Percentiles rank a stretch among this genome's conserved stretches.
These are phyloP conservation scores for Rhipidocladum racemiflorum DNA, from an alignment of 176 grass and related monocot genomes.

Conservation along the genomic window DNA sequence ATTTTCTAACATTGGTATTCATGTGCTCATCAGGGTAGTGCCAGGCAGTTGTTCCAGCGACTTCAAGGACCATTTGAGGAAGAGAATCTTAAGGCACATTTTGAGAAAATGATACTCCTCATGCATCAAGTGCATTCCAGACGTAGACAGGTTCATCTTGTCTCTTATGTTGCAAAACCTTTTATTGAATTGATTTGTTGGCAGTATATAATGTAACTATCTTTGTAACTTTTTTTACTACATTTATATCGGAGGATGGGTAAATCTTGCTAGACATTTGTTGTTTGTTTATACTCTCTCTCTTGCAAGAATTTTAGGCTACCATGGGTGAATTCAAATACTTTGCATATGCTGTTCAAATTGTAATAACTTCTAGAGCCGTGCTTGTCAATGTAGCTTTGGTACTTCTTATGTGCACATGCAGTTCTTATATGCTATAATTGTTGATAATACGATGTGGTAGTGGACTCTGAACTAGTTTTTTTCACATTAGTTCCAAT, in stretches of 20 bases:
- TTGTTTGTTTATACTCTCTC: conserved; percentile 2
- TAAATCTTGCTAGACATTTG: neutral
- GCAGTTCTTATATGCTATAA: conserved; percentile 1
- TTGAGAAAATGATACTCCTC: conserved; percentile 83
- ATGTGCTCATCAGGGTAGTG: conserved; percentile 66
- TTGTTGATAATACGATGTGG: conserved; percentile 1
- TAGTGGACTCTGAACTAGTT: conserved; percentile 1
- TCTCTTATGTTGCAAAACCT: conserved; percentile 1
- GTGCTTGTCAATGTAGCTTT: conserved; percentile 16
- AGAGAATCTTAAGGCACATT: conserved; percentile 86
- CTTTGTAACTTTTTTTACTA: neutral
- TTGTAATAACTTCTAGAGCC: neutral
- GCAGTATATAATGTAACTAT: neutral
- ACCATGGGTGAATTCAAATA: neutral
- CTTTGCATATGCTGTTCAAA: neutral
- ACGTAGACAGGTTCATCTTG: conserved; percentile 62
- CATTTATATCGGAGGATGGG: neutral
- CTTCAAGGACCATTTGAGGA: conserved; percentile 87
- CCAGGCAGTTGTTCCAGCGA: conserved; percentile 79
- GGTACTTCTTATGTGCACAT: neutral
- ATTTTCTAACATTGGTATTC: conserved; percentile 23
- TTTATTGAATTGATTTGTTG: neutral
- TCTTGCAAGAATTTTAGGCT: neutral
- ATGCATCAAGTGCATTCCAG: conserved; percentile 59
- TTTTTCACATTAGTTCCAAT: neutral